A percentile compares a stretch with the other conserved stretches of the same genome.
phyloP scores from a whole-genome alignment of 768 basidiomycete species.

The Hirschioporus abietinus region DNA sequence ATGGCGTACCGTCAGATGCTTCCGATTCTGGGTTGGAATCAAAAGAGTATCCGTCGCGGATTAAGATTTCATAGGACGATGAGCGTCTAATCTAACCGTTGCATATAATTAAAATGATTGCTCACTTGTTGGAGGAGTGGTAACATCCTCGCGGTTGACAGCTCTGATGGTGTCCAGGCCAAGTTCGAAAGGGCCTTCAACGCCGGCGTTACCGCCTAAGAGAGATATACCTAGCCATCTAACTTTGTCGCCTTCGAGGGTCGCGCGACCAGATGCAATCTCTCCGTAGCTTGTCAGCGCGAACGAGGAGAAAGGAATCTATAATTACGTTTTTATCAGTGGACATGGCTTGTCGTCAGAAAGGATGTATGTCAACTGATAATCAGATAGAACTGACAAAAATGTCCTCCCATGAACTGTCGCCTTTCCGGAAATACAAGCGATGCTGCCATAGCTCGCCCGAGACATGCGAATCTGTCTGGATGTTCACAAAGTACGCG shows the following conservation, averaged over 20 bases:
- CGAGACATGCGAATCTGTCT: slow-evolving; percentile 76
- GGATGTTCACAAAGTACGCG: slow-evolving; percentile 92
- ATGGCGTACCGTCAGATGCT: not conserved
- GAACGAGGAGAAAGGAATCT: slow-evolving; percentile 82
- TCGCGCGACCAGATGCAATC: slow-evolving; percentile 61
- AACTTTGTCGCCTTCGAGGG: slow-evolving; percentile 70
- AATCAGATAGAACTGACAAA: slow-evolving; percentile 46
- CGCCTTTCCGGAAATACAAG: slow-evolving; percentile 65
- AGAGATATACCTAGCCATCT: slow-evolving; percentile 83
- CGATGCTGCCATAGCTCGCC: slow-evolving; percentile 95
- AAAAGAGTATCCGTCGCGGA: not conserved
- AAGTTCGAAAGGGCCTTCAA: slow-evolving; percentile 74
- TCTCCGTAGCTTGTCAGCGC: slow-evolving; percentile 72
- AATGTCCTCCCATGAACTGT: slow-evolving; percentile 76
- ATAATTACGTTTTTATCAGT: slow-evolving; percentile 14
- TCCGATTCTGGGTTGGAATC: not conserved
- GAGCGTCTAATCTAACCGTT: not conserved
- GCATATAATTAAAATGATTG: not conserved
- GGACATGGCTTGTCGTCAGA: slow-evolving; percentile 13
- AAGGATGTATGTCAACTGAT: slow-evolving; percentile 11
- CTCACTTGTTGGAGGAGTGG: slow-evolving; percentile 17
- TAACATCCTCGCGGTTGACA: slow-evolving; percentile 69
- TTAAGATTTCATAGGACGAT: not conserved
- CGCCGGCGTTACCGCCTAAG: slow-evolving; percentile 76
- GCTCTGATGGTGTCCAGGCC: slow-evolving; percentile 76